Evolutionary conservation across 78 protist genomes (phyloP), one percentile per base, ranked within the genome.

Genomic region (Creolimax fragrantissima): DNA sequence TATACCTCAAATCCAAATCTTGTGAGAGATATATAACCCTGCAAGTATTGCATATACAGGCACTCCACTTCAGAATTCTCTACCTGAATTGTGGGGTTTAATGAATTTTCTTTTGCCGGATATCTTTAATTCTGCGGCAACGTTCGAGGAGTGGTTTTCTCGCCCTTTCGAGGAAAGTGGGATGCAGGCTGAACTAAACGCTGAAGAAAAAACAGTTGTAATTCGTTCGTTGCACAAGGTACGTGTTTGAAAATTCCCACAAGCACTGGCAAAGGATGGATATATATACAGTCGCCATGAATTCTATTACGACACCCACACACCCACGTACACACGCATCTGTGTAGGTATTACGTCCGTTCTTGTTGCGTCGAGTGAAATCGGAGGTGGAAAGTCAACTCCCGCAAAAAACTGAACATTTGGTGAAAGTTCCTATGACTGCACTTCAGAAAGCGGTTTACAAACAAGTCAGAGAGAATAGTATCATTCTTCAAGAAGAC

Each of bases 11-110:
- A n/a, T n/a, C n/a, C n/a, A n/a, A n/a, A n/a, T n/a, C n/a, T n/a
- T n/a, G n/a, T n/a, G n/a, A n/a, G n/a, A n/a, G n/a, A n/a, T n/a
- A n/a, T n/a, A n/a, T n/a, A n/a, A n/a, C n/a, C n/a, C n/a, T n/a
- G n/a, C n/a, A n/a, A n/a, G n/a, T n/a, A n/a, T n/a, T n/a, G n/a
- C n/a, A n/a, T n/a, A n/a, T n/a, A 96, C 99, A 2, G 99, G 99
- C 43, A 98, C 99, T 3, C 99, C 99, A 35, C 94, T 98, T 36
- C 99, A 98, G 95, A 98, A 98, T 89, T 94, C 94, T 43, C 86
- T 98, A 89, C 93, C 92, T 24, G 99, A 98, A 83, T 90, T 98
- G 44, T 98, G 99, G 99, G 44, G 97, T 24, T 92, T 98, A 35
- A 93, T 98, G 47, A 97, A 98, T 90, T 98, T 98, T 81, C 84